Evolutionary conservation across 78 protist genomes (phyloP), one percentile per base, ranked within the genome.

Genomic region (Bodo saltans): DNA sequence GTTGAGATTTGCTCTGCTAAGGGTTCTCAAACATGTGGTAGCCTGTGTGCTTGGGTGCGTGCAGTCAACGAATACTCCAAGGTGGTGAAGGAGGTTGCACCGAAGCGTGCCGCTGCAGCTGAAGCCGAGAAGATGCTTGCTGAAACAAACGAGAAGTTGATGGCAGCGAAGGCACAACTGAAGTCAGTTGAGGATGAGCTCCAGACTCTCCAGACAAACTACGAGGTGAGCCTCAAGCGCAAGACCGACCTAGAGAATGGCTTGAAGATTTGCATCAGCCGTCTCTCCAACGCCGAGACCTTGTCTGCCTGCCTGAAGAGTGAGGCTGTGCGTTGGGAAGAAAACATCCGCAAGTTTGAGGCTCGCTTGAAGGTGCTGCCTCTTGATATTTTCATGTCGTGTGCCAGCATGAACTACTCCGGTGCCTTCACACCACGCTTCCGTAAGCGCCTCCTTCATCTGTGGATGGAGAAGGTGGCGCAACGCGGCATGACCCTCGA

Each of bases 1-100:
- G 91, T 91, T 21, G 92, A 86, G 38, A n/a, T 21, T 3, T 85
- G 85, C n/a, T 72, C 27, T 26, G 42, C 47, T 47, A 8, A 17
- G 8, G 60, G 60, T 23, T 23, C 60, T 17, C 8, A 3, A 52
- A 95, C 97, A 1, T 93, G 93, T 33, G 74, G 38, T 52, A 79
- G 86, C 25, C 72, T 94, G 67, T 94, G 97, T 87, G 67, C 69
- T 91, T 94, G 97, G 97, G 83, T 82, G 34, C 68, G 81, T 21
- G 95, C 95, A 23, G 87, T 94, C 75, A 89, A 80, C n/a, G 53
- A 23, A 21, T 89, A 88, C 88, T 41, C 30, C 67, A 41, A 73
- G 25, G 93, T 90, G 26, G 70, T 70, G 39, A 87, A 89, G 90
- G 38, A 33, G 40, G 89, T 93, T 21, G 92, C 78, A 38, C 92